Conservation (phyloP, 139 green algal genomes). For the Desmodesmus armatus region DNA sequence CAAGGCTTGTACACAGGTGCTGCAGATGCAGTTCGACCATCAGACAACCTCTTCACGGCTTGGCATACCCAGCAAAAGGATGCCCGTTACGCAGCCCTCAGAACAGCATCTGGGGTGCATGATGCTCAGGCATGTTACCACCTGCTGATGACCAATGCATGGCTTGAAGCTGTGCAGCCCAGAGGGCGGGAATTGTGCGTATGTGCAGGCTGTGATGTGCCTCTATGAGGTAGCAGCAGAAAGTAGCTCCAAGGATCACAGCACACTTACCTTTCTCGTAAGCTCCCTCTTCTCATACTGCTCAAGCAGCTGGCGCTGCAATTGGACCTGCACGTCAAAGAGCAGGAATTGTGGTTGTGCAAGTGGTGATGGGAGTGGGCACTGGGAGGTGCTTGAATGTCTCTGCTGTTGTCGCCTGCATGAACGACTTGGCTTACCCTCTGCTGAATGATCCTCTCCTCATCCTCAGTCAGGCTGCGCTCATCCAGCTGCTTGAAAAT, state of each 20-base stretch:
- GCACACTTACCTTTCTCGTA: conserved; percentile 64
- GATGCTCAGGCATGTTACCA: too few relatives aligned
- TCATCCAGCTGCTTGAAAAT: conserved; percentile 86
- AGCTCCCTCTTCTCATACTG: conserved; percentile 79
- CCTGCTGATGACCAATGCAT: too few relatives aligned
- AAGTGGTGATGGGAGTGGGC: too few relatives aligned
- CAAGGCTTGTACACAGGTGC: too few relatives aligned
- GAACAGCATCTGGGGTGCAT: background rate
- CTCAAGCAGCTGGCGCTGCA: conserved; percentile 79
- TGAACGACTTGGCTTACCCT: conserved; percentile 56
- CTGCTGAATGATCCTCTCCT: conserved; percentile 82
- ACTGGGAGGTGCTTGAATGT: too few relatives aligned
- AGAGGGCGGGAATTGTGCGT: too few relatives aligned
- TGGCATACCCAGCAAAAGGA: too few relatives aligned
- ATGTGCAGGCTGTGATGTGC: background rate
- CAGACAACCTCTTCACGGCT: too few relatives aligned
- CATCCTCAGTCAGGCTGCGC: conserved; percentile 75
- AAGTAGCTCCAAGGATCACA: background rate
- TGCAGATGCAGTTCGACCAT: too few relatives aligned
- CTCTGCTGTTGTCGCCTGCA: background rate
- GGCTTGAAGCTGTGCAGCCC: too few relatives aligned
- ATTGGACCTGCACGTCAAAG: conserved; percentile 61
- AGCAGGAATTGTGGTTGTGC: background rate
- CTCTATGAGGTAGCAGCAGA: background rate
- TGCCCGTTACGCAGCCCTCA: too few relatives aligned